Conservation (phyloP, 495 filamentous ascomycete species). For the Tuber umbilicatum region DNA sequence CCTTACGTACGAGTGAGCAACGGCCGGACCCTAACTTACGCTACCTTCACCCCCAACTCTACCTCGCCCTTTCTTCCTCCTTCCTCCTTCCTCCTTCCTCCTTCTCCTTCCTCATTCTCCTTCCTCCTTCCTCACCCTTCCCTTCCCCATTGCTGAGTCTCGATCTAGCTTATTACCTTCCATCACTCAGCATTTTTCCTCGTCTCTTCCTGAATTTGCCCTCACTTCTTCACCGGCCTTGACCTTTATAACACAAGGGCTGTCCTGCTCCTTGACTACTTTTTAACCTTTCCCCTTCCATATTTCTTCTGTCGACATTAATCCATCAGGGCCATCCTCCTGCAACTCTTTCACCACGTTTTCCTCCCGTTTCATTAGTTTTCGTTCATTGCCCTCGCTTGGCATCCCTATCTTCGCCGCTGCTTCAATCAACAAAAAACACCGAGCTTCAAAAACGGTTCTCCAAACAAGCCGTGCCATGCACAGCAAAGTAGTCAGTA, state of each 20-base stretch:
- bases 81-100: neutral
- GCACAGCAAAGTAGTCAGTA: slow-evolving; percentile 75
- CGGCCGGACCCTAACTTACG: neutral
- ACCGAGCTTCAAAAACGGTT: neutral
- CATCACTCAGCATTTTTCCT: neutral
- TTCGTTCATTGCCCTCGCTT: slow-evolving; percentile 23
- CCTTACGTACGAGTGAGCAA: neutral
- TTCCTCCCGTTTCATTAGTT: slow-evolving; percentile 23
- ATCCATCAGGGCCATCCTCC: neutral
- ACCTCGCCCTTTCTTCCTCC: neutral
- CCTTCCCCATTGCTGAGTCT: neutral
- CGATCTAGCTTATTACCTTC: neutral
- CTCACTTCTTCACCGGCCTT: slow-evolving; percentile 2
- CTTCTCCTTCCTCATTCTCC: slow-evolving; percentile 4
- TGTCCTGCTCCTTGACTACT: slow-evolving; percentile 9
- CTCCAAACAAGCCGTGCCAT: slow-evolving; percentile 50
- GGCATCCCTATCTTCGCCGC: slow-evolving; percentile 18
- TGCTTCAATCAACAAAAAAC: slow-evolving; percentile 9
- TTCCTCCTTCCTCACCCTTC: neutral
- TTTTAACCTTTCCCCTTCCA: slow-evolving; percentile 1
- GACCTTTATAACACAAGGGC: slow-evolving; percentile 10
- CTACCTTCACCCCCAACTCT: neutral
- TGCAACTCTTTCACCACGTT: slow-evolving; percentile 31
- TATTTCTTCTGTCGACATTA: neutral
- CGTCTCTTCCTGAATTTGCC: neutral